Conservation (phyloP, 257 asterid genomes). For the Gardenia jasminoides region DNA sequence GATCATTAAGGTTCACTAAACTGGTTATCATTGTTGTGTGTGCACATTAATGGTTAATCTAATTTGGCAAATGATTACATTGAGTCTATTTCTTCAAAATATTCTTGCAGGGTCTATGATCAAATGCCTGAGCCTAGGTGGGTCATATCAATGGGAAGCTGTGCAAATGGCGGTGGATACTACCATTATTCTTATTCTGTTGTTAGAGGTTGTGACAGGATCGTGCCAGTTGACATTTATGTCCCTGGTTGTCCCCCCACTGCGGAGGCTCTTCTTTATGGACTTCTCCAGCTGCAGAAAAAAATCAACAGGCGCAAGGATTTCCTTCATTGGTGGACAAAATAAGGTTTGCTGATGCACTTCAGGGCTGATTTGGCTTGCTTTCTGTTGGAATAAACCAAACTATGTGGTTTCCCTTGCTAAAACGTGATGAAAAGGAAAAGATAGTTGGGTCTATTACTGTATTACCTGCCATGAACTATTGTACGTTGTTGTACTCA, state of each 20-base stretch:
- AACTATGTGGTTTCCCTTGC: constrained; percentile 4
- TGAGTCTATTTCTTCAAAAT: neutral
- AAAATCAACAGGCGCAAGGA: constrained; percentile 94
- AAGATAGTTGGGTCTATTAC: neutral
- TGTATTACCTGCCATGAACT: neutral
- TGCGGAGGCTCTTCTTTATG: constrained; percentile 94
- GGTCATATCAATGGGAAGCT: constrained; percentile 99
- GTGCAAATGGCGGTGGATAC: constrained; percentile 99
- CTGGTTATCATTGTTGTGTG: too few species aligned
- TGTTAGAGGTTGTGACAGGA: constrained; percentile 91
- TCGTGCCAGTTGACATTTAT: constrained; percentile 92
- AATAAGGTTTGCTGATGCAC: constrained; percentile 31
- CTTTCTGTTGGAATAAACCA: constrained; percentile 28
- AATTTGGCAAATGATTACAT: neutral
- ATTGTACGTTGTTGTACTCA: constrained; percentile 13
- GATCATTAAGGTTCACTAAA: neutral
- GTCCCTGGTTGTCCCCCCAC: constrained; percentile 98
- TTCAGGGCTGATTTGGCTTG: constrained; percentile 13
- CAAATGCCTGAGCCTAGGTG: constrained; percentile 99
- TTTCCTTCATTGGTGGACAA: constrained; percentile 94
- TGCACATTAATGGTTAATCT: neutral
- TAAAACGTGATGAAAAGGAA: neutral
- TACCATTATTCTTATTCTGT: constrained; percentile 90
- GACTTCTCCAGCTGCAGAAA: constrained; percentile 93
- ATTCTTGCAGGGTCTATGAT: constrained; percentile 73